Base-by-base conservation (phyloP, 208 protist species). In the Leishmania tarentolae region DNA sequence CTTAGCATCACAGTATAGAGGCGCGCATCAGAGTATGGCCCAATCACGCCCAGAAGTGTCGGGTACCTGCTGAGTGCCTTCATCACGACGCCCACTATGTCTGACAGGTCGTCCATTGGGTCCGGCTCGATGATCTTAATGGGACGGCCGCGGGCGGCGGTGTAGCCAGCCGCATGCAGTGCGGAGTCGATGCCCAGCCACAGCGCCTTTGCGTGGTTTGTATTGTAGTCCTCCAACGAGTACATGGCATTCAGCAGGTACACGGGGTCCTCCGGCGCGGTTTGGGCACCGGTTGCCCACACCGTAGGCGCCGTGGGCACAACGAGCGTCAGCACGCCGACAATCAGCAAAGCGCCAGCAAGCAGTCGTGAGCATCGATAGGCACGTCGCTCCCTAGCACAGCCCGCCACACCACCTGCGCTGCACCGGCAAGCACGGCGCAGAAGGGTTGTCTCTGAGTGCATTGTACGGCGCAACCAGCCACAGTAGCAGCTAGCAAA, bases 201-300 rank as follows among this genome's bases (percentile, higher is more conserved):
- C n/a, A 90, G 9, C 31, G 81, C 83, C 21, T 61, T 70, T 8
- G 82, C 77, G 47, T 80, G 65, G 4, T 52, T 61, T 40, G 35
- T 21, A 8, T 19, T 63, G n/a, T 61, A 68, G 35, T 46, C 63
- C 0, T 61, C 63, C 13, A 42, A 21, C 13, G 57, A 74, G 79
- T 85, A 87, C 35, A 84, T 65, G 37, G 83, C 47, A 35, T 83
- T 69, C 42, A 83, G 63, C 9, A 90, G 68, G 47, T 85, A 78
- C 35, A 90, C 84, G 17, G 42, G 42, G 6, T 69, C 75, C 0
- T 40, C 35, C 75, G 53, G 0, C 53, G 24, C 1, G 47, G 3
- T 24, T 28, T 1, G 0, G 7, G 57, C 75, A 69, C 35, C 75
- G 8, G 57, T n/a, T 44, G 75, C 59, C 52, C 57, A 17, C 71